phyloP scores from a whole-genome alignment of 257 asterid species.

The Cruciata laevipes region DNA sequence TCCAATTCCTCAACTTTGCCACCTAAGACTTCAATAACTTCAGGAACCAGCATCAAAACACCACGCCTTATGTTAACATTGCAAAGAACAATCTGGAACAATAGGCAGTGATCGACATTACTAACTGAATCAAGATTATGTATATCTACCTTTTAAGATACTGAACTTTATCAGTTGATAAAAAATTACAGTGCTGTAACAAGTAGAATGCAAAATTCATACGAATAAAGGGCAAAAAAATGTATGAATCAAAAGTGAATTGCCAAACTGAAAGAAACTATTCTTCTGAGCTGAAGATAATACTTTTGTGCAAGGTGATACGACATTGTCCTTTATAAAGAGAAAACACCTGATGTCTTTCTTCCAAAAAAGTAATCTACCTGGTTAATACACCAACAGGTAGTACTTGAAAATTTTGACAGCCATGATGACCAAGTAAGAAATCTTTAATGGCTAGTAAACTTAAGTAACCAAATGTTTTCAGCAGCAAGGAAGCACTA shows the following conservation, averaged over 20 bases:
- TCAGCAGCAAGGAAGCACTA: background rate
- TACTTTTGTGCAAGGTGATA: background rate
- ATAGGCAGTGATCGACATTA: conserved; percentile 14
- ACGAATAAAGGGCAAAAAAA: background rate
- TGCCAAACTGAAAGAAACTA: background rate
- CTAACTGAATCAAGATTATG: background rate
- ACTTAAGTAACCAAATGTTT: background rate
- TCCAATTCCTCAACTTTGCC: conserved; percentile 80
- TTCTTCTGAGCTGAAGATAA: background rate
- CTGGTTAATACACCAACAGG: background rate
- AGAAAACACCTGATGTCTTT: background rate
- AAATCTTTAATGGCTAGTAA: conserved; percentile 2
- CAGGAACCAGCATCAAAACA: conserved; percentile 86
- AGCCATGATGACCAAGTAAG: background rate
- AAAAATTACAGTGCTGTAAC: background rate
- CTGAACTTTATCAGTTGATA: background rate
- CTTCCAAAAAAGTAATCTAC: background rate
- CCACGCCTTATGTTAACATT: conserved; percentile 84
- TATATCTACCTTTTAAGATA: background rate
- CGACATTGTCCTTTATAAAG: background rate
- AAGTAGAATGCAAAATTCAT: background rate
- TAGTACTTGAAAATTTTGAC: background rate
- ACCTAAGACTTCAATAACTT: conserved; percentile 73
- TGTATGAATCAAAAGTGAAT: background rate
- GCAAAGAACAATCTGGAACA: conserved; percentile 58